A percentile compares a stretch with the other conserved stretches of the same genome.
Conservation (phyloP, 176 grass and related monocot genomes). For the Lolium perenne region DNA sequence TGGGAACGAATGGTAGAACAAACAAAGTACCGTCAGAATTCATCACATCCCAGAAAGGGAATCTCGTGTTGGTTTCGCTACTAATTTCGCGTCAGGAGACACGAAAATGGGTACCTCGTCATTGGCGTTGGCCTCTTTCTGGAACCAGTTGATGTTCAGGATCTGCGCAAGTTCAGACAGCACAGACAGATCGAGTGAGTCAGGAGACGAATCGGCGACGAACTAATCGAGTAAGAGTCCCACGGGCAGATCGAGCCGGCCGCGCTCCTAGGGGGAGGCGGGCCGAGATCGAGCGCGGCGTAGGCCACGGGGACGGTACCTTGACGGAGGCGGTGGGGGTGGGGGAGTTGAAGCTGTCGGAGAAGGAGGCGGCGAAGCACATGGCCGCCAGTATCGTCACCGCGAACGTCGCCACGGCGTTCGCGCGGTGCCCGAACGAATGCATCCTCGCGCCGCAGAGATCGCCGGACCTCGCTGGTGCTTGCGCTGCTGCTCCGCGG, state of each 20-base stretch:
- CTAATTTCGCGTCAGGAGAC: neutral
- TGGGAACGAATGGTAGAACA: neutral
- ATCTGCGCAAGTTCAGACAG: conserved; percentile 51
- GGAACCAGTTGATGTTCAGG: conserved; percentile 98
- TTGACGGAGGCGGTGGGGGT: conserved; percentile 78
- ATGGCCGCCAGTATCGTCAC: conserved; percentile 90
- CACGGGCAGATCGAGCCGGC: conserved; percentile 7
- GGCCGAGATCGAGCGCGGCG: neutral
- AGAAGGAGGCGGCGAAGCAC: conserved; percentile 91
- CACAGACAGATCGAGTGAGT: conserved; percentile 19
- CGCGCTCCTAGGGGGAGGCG: neutral
- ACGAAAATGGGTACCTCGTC: conserved; percentile 66
- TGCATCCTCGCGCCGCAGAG: conserved; percentile 60
- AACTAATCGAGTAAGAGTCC: neutral
- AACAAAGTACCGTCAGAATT: neutral
- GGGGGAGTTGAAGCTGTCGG: conserved; percentile 80
- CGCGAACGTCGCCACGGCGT: conserved; percentile 86
- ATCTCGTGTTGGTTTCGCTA: neutral
- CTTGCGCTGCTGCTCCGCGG: conserved; percentile 35
- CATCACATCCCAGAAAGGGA: neutral
- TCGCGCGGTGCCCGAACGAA: conserved; percentile 86
- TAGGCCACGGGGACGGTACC: conserved; percentile 33
- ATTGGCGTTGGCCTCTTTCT: conserved; percentile 93
- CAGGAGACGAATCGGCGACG: neutral
- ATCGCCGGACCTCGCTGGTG: neutral